Conservation (phyloP, 257 asterid genomes). For the Phtheirospermum japonicum region DNA sequence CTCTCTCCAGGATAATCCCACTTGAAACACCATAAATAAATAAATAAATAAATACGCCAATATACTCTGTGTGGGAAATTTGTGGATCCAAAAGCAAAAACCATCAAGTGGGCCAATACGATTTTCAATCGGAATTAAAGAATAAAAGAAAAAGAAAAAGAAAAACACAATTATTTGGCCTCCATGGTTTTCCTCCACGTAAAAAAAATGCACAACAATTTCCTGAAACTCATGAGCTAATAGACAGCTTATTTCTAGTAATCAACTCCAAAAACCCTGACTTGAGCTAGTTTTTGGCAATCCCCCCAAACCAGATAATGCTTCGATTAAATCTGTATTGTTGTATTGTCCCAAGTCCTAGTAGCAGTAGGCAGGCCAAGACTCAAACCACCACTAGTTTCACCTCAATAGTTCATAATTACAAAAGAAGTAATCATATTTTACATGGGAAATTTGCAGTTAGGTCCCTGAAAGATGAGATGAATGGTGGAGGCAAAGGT, state of each 20-base stretch:
- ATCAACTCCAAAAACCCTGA: constrained; percentile 12
- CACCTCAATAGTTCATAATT: constrained; percentile 29
- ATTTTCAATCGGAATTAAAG: no score
- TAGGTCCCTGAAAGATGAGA: constrained; percentile 72
- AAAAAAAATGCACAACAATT: no score
- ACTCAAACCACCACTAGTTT: constrained; percentile 15
- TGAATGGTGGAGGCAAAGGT: constrained; percentile 41
- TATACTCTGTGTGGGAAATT: no score
- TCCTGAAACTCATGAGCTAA: no score
- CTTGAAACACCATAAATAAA: constrained; percentile 7
- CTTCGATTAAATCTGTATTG: constrained; percentile 43
- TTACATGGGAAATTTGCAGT: constrained; percentile 34
- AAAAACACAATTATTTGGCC: no score
- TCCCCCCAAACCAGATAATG: constrained; percentile 26
- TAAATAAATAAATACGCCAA: neutral
- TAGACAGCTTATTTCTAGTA: neutral
- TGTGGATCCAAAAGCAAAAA: no score
- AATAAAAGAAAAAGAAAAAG: no score
- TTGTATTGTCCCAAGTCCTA: constrained; percentile 34
- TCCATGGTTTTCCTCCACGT: no score
- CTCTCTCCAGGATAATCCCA: constrained; percentile 38
- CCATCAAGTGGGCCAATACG: no score
- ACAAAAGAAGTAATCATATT: constrained; percentile 21
- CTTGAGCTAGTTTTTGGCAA: neutral
- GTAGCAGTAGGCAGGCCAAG: constrained; percentile 23